Evolutionary conservation across 345 rosid genomes (phyloP).

Genomic region (Reutealis trisperma): DNA sequence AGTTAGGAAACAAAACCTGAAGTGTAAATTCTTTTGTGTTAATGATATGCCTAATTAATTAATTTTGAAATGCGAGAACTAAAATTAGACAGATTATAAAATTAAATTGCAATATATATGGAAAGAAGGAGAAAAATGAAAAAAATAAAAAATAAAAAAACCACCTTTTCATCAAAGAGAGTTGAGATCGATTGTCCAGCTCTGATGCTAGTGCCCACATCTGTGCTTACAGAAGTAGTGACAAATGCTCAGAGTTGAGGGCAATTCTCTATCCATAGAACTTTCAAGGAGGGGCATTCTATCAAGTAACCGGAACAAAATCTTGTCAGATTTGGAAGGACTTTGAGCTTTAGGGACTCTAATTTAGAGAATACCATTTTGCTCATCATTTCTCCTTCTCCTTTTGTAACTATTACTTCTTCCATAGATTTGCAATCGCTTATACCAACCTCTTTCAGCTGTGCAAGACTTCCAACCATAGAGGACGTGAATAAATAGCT

Average conservation of each 20-base stretch:
- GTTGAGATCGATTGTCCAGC: neutral
- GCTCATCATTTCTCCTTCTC: neutral
- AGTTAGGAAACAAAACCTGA: conserved; percentile 29
- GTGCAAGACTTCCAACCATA: neutral
- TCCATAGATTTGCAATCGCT: neutral
- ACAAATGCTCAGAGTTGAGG: neutral
- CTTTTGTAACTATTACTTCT: neutral
- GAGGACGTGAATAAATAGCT: conserved; percentile 12
- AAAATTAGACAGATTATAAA: neutral
- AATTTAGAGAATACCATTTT: conserved; percentile 1
- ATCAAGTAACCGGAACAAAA: neutral
- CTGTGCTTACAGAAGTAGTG: neutral
- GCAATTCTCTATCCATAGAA: neutral
- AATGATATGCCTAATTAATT: neutral
- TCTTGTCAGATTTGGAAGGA: neutral
- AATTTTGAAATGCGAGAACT: too few relatives aligned
- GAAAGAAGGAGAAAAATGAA: neutral
- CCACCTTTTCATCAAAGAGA: conserved; percentile 15
- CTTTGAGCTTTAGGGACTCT: neutral
- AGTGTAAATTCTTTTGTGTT: neutral
- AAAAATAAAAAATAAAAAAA: neutral
- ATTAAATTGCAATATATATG: neutral
- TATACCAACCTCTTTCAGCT: conserved; percentile 2
- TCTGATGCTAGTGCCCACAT: neutral
- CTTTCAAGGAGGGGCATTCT: conserved; percentile 7